Conservation (phyloP, 768 basidiomycete genomes). For the Boletus sp. region DNA sequence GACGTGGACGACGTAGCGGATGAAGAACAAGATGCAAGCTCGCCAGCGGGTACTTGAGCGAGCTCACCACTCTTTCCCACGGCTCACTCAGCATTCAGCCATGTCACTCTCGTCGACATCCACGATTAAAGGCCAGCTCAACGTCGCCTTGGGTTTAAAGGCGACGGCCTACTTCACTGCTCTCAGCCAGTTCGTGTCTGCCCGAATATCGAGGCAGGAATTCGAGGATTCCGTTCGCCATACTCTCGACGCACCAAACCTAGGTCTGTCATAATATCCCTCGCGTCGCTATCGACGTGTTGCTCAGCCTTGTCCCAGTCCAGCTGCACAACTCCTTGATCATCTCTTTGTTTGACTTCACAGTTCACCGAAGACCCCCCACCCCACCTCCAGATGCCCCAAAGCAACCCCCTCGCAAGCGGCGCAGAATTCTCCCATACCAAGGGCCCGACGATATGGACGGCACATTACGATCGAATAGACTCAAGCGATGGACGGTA, state of each 20-base stretch:
- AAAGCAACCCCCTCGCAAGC: constrained; percentile 65
- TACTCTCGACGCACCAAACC: constrained; percentile 56
- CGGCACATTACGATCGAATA: constrained; percentile 54
- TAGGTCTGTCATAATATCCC: constrained; percentile 35
- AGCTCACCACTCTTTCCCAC: constrained; percentile 17
- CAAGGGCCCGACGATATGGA: constrained; percentile 64
- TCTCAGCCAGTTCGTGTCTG: constrained; percentile 66
- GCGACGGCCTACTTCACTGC: constrained; percentile 60
- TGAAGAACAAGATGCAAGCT: not conserved
- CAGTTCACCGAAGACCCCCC: constrained; percentile 64
- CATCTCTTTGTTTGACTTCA: constrained; percentile 80
- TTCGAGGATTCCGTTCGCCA: constrained; percentile 72
- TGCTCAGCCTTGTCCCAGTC: constrained; percentile 40
- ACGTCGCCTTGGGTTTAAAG: constrained; percentile 57
- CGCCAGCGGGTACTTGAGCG: not conserved
- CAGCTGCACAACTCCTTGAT: constrained; percentile 83
- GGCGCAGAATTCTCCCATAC: constrained; percentile 66
- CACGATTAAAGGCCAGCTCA: constrained; percentile 68
- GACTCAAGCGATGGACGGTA: constrained; percentile 74
- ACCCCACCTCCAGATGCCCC: constrained; percentile 63
- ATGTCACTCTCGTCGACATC: constrained; percentile 80
- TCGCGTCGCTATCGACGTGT: not conserved
- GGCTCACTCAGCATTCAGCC: not conserved
- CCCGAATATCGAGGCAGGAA: constrained; percentile 66
- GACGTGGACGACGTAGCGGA: not conserved